These are phyloP conservation scores for Ceratobasidium sp. DNA, from an alignment of 1,284 basidiomycete genomes.

Conservation along the genomic window DNA sequence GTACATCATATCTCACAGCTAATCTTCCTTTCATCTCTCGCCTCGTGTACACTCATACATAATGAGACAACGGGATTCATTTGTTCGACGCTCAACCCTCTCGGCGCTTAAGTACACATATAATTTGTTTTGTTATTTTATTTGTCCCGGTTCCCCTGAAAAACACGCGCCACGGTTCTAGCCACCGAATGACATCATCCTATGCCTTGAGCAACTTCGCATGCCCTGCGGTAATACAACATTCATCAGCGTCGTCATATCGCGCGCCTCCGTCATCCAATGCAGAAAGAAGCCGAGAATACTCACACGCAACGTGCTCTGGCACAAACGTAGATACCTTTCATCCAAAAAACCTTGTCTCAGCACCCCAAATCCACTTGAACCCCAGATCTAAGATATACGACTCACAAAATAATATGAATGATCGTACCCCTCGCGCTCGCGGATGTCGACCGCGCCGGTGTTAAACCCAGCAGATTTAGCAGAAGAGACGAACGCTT, in stretches of 20 bases:
- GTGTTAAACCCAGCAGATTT: slow-evolving; percentile 78
- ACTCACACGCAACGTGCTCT: slow-evolving; percentile 62
- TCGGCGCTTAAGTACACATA: neutral
- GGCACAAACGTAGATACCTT: slow-evolving; percentile 77
- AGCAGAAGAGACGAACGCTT: slow-evolving; percentile 86
- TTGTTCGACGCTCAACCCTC: neutral
- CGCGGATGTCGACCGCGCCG: slow-evolving; percentile 81
- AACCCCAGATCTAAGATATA: neutral
- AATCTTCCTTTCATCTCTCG: slow-evolving; percentile 29
- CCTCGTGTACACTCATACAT: neutral
- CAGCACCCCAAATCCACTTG: neutral
- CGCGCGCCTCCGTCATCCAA: slow-evolving; percentile 14
- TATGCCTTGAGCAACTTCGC: slow-evolving; percentile 80
- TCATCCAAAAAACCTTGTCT: slow-evolving; percentile 6
- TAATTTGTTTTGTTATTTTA: slow-evolving; percentile 1
- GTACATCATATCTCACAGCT: slow-evolving; percentile 11
- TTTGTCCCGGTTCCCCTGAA: no score
- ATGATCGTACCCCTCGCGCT: slow-evolving; percentile 94
- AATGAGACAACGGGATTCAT: neutral
- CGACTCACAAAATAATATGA: slow-evolving; percentile 90
- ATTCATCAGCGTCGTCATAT: slow-evolving; percentile 44
- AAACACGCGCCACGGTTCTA: neutral
- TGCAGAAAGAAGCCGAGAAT: slow-evolving; percentile 13
- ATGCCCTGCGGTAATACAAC: slow-evolving; percentile 67
- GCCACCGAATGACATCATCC: slow-evolving; percentile 12